Percentiles rank a stretch among this genome's conserved stretches.
phyloP scores from a whole-genome alignment of 2,329 filamentous ascomycete species.

The Phoma sp. region DNA sequence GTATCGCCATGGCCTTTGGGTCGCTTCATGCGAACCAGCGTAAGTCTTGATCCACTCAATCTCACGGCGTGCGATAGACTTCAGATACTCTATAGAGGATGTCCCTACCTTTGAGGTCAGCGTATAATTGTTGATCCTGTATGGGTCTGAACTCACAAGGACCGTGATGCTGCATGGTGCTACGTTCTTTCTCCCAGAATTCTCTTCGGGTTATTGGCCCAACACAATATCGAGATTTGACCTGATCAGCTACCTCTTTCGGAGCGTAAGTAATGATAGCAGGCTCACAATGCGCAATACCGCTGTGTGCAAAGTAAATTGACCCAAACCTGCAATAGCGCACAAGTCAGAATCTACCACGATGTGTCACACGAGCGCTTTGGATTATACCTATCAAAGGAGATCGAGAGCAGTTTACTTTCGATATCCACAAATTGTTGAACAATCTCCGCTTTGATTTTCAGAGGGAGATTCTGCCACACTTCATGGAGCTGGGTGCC shows the following conservation, averaged over 20 bases:
- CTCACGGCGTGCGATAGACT: conserved; percentile 43
- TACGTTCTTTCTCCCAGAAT: conserved; percentile 10
- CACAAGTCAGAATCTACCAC: conserved; percentile 24
- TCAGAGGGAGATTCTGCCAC: conserved; percentile 38
- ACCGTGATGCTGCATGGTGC: conserved; percentile 29
- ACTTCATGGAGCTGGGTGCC: conserved; percentile 37
- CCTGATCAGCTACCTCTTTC: conserved; percentile 6
- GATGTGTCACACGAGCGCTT: conserved; percentile 21
- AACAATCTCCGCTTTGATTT: conserved; percentile 37
- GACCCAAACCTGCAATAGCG: conserved; percentile 22
- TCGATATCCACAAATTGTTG: background rate
- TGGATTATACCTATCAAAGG: conserved; percentile 23
- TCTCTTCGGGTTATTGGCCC: conserved; percentile 32
- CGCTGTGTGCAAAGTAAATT: conserved; percentile 32
- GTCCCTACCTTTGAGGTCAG: conserved; percentile 25
- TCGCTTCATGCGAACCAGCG: conserved; percentile 29
- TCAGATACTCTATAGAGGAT: conserved; percentile 29
- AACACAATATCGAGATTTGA: conserved; percentile 28
- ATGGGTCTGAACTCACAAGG: conserved; percentile 27
- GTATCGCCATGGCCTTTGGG: conserved; percentile 42
- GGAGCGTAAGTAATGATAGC: conserved; percentile 28
- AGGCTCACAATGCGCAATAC: conserved; percentile 37
- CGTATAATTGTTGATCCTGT: background rate
- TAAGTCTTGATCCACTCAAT: conserved; percentile 41
- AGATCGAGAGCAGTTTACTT: background rate